Percentiles rank a stretch among this genome's conserved stretches.
Evolutionary conservation across 352 stramenopile genomes (phyloP).

Genomic region (Pythium utonaiense): DNA sequence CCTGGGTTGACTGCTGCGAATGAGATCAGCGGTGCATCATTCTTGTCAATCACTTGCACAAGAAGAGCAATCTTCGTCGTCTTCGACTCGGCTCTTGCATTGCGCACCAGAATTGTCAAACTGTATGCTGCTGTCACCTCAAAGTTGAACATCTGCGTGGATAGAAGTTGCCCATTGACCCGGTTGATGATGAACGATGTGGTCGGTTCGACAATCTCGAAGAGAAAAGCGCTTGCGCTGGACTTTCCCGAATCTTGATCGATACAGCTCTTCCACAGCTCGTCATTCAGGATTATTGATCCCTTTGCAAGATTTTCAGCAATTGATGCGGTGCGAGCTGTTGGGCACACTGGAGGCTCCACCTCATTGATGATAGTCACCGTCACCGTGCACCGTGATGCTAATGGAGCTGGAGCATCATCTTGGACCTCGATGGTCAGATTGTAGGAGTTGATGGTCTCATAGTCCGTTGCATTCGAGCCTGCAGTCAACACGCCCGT

Average conservation of each 20-base stretch:
- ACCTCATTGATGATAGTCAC: slow-evolving; percentile 50
- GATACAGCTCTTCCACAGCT: slow-evolving; percentile 38
- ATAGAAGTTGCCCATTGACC: slow-evolving; percentile 21
- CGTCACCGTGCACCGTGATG: slow-evolving; percentile 27
- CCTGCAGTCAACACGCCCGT: slow-evolving; percentile 38
- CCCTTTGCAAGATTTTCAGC: slow-evolving; percentile 25
- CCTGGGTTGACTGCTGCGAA: slow-evolving; percentile 11
- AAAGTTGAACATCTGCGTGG: slow-evolving; percentile 24
- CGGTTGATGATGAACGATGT: slow-evolving; percentile 20
- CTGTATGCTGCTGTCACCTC: slow-evolving; percentile 25
- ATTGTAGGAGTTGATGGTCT: slow-evolving; percentile 31
- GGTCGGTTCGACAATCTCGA: slow-evolving; percentile 31
- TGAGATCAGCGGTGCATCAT: slow-evolving; percentile 40
- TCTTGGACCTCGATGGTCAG: slow-evolving; percentile 45
- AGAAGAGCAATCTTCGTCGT: slow-evolving; percentile 19
- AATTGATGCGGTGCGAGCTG: not conserved
- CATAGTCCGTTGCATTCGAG: slow-evolving; percentile 42
- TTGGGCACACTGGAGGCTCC: slow-evolving; percentile 23
- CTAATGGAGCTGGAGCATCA: slow-evolving; percentile 33
- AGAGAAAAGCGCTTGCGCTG: slow-evolving; percentile 26
- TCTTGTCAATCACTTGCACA: slow-evolving; percentile 34
- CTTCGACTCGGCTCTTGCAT: slow-evolving; percentile 25
- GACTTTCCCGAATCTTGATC: slow-evolving; percentile 39
- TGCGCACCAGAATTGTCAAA: slow-evolving; percentile 30
- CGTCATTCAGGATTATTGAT: slow-evolving; percentile 24